Evolutionary conservation across 306 rosid genomes (phyloP).

Genomic region (Cicer cuneatum): DNA sequence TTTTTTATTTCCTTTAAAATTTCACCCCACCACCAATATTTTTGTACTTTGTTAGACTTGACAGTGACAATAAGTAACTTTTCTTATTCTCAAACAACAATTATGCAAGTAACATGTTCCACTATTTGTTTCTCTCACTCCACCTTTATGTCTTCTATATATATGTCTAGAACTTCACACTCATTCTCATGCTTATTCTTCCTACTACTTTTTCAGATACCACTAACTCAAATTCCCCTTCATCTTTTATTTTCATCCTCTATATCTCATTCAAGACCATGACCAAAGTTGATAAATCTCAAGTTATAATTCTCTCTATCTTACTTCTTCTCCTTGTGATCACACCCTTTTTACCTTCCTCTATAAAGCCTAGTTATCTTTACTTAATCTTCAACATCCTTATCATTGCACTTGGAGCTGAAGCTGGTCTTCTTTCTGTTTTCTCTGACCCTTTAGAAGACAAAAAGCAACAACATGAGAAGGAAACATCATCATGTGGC

Average conservation of each 20-base stretch:
- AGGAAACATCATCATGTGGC: neutral
- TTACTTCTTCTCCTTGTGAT: conserved; percentile 61
- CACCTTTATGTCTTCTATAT: conserved; percentile 44
- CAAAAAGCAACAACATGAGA: conserved; percentile 43
- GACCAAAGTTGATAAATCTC: conserved; percentile 60
- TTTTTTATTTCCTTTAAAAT: neutral
- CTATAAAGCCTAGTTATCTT: conserved; percentile 58
- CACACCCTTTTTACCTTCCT: conserved; percentile 72
- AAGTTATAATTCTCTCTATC: conserved; percentile 57
- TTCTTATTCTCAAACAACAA: neutral
- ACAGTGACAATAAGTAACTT: neutral
- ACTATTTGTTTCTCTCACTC: neutral
- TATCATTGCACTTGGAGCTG: conserved; percentile 71
- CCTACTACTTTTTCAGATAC: conserved; percentile 34
- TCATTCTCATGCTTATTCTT: conserved; percentile 33
- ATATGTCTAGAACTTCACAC: conserved; percentile 43
- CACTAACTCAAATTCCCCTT: conserved; percentile 10
- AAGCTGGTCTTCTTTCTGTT: conserved; percentile 74
- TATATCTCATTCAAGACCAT: conserved; percentile 40
- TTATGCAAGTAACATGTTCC: conserved; percentile 1
- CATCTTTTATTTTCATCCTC: conserved; percentile 15
- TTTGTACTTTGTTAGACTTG: conserved; percentile 9
- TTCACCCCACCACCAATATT: neutral
- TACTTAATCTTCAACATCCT: conserved; percentile 72
- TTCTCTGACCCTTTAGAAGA: conserved; percentile 56